These are phyloP conservation scores for Stemphylium lycopersici DNA, from an alignment of 2,329 filamentous ascomycete species.

Conservation along the genomic window DNA sequence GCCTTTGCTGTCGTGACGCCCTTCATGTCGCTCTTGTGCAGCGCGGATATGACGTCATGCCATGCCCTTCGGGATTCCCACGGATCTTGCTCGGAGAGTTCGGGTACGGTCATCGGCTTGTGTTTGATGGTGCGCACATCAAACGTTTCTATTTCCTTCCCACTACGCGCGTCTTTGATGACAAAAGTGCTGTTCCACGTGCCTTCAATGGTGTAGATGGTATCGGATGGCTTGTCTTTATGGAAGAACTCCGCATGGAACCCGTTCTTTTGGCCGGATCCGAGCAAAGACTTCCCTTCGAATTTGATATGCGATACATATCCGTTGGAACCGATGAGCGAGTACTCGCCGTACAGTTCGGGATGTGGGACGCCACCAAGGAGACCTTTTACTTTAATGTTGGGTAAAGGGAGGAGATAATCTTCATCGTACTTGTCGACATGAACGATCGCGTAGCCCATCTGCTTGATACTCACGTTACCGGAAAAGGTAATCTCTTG, in stretches of 20 bases:
- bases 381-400: constrained; percentile 55
- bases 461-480: constrained; percentile 55
- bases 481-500: constrained; percentile 56
- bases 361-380: constrained; percentile 53
- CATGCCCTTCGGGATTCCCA: constrained; percentile 56
- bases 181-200: constrained; percentile 51
- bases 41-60: constrained; percentile 48
- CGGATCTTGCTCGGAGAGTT: constrained; percentile 50
- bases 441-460: constrained; percentile 53
- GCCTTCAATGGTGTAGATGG: constrained; percentile 50
- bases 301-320: constrained; percentile 53
- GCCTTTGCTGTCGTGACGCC: constrained; percentile 40
- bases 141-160: constrained; percentile 47
- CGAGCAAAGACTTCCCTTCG: constrained; percentile 50
- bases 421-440: constrained; percentile 54
- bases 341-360: constrained; percentile 51
- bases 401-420: constrained; percentile 54
- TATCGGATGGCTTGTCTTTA: constrained; percentile 37
- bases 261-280: constrained; percentile 51
- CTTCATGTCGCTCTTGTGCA: constrained; percentile 52
- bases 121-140: constrained; percentile 33
- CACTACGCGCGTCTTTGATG: constrained; percentile 44
- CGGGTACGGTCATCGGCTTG: constrained; percentile 30
- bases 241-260: constrained; percentile 50
- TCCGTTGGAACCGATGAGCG: constrained; percentile 51